Conservation (phyloP, 495 filamentous ascomycete genomes). For the Penicillium cinerascens region DNA sequence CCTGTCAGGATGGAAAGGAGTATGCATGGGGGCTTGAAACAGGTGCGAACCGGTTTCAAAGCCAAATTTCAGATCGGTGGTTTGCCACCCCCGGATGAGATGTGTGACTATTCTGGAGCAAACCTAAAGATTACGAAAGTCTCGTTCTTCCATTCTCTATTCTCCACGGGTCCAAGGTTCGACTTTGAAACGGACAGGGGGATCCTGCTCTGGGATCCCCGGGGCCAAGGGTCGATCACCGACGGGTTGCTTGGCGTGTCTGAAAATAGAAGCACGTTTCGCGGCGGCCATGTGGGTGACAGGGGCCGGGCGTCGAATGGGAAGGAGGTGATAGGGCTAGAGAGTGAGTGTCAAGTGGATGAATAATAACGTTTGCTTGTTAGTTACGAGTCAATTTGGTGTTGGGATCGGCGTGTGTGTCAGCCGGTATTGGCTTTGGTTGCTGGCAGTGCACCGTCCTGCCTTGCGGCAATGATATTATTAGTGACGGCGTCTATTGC, state of each 20-base stretch:
- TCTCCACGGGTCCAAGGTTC: background rate
- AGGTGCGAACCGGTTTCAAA: background rate
- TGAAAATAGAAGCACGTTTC: background rate
- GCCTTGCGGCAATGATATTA: background rate
- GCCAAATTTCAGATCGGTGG: background rate
- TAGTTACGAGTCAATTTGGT: background rate
- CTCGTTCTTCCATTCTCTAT: too few species aligned
- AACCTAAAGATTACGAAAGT: background rate
- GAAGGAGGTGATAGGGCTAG: background rate
- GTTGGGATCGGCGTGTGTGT: background rate
- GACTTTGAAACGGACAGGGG: too few species aligned
- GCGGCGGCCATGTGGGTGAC: background rate
- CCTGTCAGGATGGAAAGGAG: background rate
- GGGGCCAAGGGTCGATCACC: background rate
- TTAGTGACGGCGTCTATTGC: background rate
- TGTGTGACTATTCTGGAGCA: background rate
- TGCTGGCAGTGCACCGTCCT: background rate
- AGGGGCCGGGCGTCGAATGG: background rate
- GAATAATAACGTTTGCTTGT: background rate
- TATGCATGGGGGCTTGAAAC: background rate
- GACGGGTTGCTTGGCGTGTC: background rate
- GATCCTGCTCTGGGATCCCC: background rate
- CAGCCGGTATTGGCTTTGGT: background rate
- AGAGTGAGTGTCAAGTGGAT: background rate
- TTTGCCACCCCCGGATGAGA: background rate